Conservation (phyloP, 1,139 yeast species). For the Nematodospora anomalae region DNA sequence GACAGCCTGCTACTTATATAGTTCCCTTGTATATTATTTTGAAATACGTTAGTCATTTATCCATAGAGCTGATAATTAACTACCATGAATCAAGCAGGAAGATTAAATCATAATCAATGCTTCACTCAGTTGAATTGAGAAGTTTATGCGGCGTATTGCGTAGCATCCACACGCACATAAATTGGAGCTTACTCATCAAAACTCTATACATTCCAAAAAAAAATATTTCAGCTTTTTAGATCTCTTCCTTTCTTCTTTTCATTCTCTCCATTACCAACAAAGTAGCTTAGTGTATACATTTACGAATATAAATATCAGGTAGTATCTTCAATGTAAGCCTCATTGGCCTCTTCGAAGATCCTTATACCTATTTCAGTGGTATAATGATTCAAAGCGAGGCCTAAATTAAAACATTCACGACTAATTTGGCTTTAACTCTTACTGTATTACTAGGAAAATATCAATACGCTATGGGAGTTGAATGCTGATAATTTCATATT, state of each 20-base stretch:
- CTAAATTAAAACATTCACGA: slow-evolving; percentile 39
- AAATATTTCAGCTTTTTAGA: too few relatives aligned
- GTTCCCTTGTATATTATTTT: background rate
- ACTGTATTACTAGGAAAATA: slow-evolving; percentile 7
- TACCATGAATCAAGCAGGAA: too few relatives aligned
- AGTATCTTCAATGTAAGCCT: background rate
- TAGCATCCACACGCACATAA: too few relatives aligned
- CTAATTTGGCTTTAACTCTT: slow-evolving; percentile 26
- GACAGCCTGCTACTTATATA: slow-evolving; percentile 1
- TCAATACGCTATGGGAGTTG: slow-evolving; percentile 17
- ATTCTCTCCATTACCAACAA: background rate
- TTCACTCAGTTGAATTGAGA: too few relatives aligned
- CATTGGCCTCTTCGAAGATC: slow-evolving; percentile 70
- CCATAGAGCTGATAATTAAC: too few relatives aligned
- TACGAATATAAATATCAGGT: background rate
- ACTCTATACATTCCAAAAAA: too few relatives aligned
- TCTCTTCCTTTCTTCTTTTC: slow-evolving; percentile 1
- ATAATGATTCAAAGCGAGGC: slow-evolving; percentile 72
- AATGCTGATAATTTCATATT: slow-evolving; percentile 18
- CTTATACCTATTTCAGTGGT: slow-evolving; percentile 53
- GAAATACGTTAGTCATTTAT: background rate
- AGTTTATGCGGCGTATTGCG: too few relatives aligned
- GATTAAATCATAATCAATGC: too few relatives aligned
- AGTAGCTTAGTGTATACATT: background rate
- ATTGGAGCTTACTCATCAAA: too few relatives aligned